These are phyloP conservation scores for Aspergillus hiratsukae DNA, from an alignment of 2,329 filamentous ascomycete genomes.

Conservation along the genomic window DNA sequence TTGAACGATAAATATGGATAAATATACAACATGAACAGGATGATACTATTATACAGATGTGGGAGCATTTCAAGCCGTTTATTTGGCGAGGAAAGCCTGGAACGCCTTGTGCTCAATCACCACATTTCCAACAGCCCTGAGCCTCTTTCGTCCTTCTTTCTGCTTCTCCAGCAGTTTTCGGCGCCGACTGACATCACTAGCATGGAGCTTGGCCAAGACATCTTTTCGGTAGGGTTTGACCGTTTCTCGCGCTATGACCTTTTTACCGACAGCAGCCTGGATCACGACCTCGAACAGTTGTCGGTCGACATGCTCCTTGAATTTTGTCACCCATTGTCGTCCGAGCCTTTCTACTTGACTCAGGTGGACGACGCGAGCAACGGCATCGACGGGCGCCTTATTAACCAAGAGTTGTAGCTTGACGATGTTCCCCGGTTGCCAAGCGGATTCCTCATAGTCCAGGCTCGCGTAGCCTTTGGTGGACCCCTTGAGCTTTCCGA, in stretches of 20 bases:
- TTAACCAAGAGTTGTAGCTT: conserved; percentile 94
- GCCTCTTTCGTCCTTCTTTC: conserved; percentile 86
- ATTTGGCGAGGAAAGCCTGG: conserved; percentile 87
- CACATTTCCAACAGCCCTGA: conserved; percentile 75
- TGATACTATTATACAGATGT: conserved; percentile 2
- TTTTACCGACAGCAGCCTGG: conserved; percentile 77
- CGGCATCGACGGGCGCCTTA: conserved; percentile 86
- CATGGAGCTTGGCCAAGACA: conserved; percentile 87
- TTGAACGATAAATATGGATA: neutral
- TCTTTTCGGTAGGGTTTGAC: conserved; percentile 97
- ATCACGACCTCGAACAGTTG: conserved; percentile 98
- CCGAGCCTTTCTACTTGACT: conserved; percentile 79
- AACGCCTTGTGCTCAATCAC: conserved; percentile 96
- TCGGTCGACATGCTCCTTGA: conserved; percentile 92
- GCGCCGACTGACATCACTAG: conserved; percentile 75
- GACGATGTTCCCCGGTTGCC: conserved; percentile 71
- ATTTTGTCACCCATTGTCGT: conserved; percentile 85
- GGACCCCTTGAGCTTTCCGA: conserved; percentile 88
- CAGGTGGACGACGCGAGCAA: conserved; percentile 80
- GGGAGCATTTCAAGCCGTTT: conserved; percentile 5
- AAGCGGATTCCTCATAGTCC: conserved; percentile 95
- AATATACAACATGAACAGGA: neutral
- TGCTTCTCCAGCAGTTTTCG: conserved; percentile 92
- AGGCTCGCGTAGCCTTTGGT: conserved; percentile 95
- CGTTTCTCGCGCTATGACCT: conserved; percentile 85